Evolutionary conservation across 306 rosid genomes (phyloP), one percentile per base, ranked within the genome.

Genomic region (Trifolium dubium): DNA sequence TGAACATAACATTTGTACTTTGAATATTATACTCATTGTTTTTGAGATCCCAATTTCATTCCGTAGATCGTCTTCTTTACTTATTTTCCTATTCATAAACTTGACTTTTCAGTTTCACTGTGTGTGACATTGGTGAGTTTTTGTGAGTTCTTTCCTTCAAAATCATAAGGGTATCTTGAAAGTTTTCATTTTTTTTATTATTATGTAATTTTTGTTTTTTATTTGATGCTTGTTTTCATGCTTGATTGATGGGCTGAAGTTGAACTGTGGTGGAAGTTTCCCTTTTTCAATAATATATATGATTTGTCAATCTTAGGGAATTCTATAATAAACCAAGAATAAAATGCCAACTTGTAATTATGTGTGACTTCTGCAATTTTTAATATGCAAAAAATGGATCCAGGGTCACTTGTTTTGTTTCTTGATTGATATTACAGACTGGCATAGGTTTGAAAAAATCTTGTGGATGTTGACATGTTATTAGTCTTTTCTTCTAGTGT

Each of bases 31-130:
- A 68, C 60, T 43, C 59, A 62, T 51, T 67, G 51, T 14, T 71
- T 37, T 71, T 73, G 64, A 74, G 81, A 83, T 79, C 86, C 43
- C 72, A 5, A 8, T 23, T 67, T 79, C 77, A 59, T 75, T 60
- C 10, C 70, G 37, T 47, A 62, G 84, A 83, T 83, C 67, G 15
- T 55, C 10, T 3, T 54, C 5, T 18, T 54, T 54, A 19, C 60
- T 54, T 54, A 18, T 8, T 18, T 54, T 54, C 3, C 7, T 56
- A 35, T 56, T 56, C 34, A 56, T 23, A 28, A 23, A 23, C 28
- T 80, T 71, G 32, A 65, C 76, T 79, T 83, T 64, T 58, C 6
- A 10, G 40, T 64, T 8, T 30, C 67, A 69, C 29, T 69, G 67
- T 77, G 43, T 73, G 2, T 72, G 28, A 40, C 69, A 34, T 75